Evolutionary conservation across 768 basidiomycete genomes (phyloP).

Genomic region (Naematelia encephala): DNA sequence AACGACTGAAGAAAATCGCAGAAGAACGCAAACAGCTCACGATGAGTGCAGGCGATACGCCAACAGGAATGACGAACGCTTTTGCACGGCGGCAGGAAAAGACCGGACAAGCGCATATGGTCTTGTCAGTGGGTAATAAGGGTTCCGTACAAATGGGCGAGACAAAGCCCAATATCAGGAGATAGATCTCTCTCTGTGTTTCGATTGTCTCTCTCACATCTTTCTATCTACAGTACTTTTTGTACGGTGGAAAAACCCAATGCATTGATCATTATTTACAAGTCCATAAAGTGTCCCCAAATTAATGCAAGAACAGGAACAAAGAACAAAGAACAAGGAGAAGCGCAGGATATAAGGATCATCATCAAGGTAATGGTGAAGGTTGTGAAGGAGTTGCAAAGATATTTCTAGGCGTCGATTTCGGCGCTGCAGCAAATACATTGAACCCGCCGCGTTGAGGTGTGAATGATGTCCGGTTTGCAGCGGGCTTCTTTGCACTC

Average conservation of each 20-base stretch:
- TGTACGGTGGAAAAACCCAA: background rate
- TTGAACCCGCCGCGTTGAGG: constrained; percentile 3
- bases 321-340: background rate
- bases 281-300: background rate
- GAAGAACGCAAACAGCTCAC: constrained; percentile 92
- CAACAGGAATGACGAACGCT: constrained; percentile 87
- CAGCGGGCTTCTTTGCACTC: constrained; percentile 3
- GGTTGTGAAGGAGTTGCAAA: background rate
- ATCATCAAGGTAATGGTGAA: background rate
- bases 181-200: background rate
- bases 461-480: background rate
- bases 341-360: too few relatives aligned
- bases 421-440: constrained; percentile 14
- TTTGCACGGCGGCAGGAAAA: constrained; percentile 92
- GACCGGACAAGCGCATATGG: constrained; percentile 93
- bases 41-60: constrained; percentile 93
- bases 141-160: constrained; percentile 58
- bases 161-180: constrained; percentile 2
- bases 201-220: background rate
- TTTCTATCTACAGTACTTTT: background rate
- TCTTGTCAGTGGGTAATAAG: constrained; percentile 87
- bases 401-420: constrained; percentile 3
- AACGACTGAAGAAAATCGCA: constrained; percentile 91
- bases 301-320: background rate
- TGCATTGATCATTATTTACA: background rate